Percentiles rank a stretch among this genome's conserved stretches.
phyloP scores from a whole-genome alignment of 106 monocot genomes.

The Phalaenopsis aphrodite region DNA sequence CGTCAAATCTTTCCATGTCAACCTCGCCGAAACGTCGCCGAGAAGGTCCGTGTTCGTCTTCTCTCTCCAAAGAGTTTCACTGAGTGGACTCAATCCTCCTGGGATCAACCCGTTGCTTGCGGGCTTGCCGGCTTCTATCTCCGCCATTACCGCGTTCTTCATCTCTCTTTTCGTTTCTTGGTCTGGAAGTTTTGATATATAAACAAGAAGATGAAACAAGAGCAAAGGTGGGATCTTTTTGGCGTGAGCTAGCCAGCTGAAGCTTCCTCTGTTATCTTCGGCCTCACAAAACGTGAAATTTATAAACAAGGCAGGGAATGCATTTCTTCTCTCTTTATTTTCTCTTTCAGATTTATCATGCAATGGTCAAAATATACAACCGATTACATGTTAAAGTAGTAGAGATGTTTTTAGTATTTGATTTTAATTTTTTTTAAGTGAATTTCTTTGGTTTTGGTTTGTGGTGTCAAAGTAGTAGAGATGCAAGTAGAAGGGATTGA shows the following conservation, averaged over 20 bases:
- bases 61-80: constrained; percentile 75
- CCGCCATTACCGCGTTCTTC: constrained; percentile 39
- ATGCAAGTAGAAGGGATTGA: not conserved
- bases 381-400: not conserved
- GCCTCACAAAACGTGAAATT: not conserved
- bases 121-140: constrained; percentile 66
- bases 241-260: not conserved
- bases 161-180: not conserved
- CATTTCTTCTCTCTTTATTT: not conserved
- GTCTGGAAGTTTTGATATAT: not conserved
- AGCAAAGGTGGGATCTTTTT: not conserved
- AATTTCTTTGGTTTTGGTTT: too few relatives aligned
- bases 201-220: not conserved
- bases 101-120: constrained; percentile 15
- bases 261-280: not conserved
- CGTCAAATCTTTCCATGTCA: constrained; percentile 69
- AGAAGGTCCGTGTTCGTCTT: constrained; percentile 35
- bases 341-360: too few relatives aligned
- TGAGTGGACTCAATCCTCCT: constrained; percentile 53
- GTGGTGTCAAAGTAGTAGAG: not conserved
- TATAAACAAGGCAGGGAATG: not conserved
- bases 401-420: too few relatives aligned
- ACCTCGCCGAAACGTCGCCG: constrained; percentile 52
- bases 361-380: too few relatives aligned
- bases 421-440: too few relatives aligned